A percentile compares a stretch with the other conserved stretches of the same genome.
Evolutionary conservation across 2,329 filamentous ascomycete species (phyloP).

Genomic region (Canariomyces notabilis): DNA sequence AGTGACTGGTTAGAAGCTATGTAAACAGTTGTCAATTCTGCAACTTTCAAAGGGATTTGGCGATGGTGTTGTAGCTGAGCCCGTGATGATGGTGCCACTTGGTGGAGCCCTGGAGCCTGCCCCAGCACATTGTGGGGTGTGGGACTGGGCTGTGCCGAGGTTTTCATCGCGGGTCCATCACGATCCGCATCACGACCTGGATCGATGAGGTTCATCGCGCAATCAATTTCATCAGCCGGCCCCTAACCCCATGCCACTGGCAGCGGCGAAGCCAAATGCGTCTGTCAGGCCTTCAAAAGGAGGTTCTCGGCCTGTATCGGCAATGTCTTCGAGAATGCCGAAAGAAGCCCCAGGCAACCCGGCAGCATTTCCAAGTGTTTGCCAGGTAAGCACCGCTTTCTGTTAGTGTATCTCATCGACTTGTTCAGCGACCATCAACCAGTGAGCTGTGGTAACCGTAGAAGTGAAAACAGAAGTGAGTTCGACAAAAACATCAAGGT

Average conservation of each 20-base stretch:
- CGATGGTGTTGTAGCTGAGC: too few relatives aligned
- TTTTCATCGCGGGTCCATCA: too few relatives aligned
- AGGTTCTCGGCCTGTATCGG: slow-evolving; percentile 82
- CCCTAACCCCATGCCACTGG: neutral
- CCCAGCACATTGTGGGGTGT: too few relatives aligned
- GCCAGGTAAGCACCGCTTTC: slow-evolving; percentile 60
- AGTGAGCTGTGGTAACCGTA: slow-evolving; percentile 5
- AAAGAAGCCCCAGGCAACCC: slow-evolving; percentile 62
- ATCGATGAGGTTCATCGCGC: neutral
- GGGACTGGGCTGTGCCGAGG: slow-evolving; percentile 16
- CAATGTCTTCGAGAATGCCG: slow-evolving; percentile 76
- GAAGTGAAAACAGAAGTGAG: slow-evolving; percentile 56
- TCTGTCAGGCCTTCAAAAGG: slow-evolving; percentile 82
- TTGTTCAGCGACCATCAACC: too few relatives aligned
- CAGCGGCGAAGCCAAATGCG: slow-evolving; percentile 33
- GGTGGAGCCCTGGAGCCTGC: too few relatives aligned
- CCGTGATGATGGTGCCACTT: too few relatives aligned
- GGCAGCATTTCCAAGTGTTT: slow-evolving; percentile 58
- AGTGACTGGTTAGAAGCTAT: too few relatives aligned
- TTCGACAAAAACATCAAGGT: slow-evolving; percentile 66
- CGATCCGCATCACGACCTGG: too few relatives aligned
- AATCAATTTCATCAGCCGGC: neutral
- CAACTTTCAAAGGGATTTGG: too few relatives aligned
- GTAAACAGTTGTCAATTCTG: too few relatives aligned
- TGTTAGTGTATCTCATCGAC: too few relatives aligned